Conservation (phyloP, 331 rosid genomes). For the Dryas integrifolia region DNA sequence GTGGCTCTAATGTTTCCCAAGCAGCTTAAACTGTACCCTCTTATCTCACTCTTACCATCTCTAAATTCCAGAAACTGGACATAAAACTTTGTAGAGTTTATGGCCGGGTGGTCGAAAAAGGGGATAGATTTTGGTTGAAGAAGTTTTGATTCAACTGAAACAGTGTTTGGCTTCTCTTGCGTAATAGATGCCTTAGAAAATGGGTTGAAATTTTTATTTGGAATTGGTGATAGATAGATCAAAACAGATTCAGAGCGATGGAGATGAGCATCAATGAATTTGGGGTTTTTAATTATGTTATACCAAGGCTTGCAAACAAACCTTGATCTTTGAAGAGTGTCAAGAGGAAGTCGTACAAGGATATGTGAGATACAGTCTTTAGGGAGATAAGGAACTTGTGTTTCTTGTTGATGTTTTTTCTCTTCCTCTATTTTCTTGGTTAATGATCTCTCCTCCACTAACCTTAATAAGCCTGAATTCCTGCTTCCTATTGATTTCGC, state of each 20-base stretch:
- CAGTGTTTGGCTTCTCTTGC: constrained; percentile 18
- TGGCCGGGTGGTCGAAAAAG: constrained; percentile 21
- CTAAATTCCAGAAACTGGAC: constrained; percentile 38
- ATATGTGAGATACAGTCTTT: constrained; percentile 43
- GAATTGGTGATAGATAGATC: constrained; percentile 30
- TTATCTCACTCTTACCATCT: constrained; percentile 24
- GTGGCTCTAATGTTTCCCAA: constrained; percentile 40
- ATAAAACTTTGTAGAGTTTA: constrained; percentile 3
- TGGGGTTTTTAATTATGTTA: constrained; percentile 27
- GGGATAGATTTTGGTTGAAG: constrained; percentile 27
- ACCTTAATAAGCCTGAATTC: constrained; percentile 26
- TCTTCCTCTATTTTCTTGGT: constrained; percentile 30
- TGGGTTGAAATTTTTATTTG: neutral
- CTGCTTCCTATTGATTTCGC: constrained; percentile 21
- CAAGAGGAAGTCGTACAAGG: constrained; percentile 48
- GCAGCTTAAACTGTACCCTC: constrained; percentile 40
- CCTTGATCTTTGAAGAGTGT: constrained; percentile 42
- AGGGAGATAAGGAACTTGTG: constrained; percentile 37
- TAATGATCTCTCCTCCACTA: constrained; percentile 34
- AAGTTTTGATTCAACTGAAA: constrained; percentile 42
- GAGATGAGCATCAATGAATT: constrained; percentile 40
- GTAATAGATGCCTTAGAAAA: constrained; percentile 1
- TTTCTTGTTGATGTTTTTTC: constrained; percentile 33
- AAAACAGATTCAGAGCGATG: constrained; percentile 43
- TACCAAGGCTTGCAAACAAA: constrained; percentile 53